phyloP scores from a whole-genome alignment of 345 rosid genomes.

The Excoecaria cochinchinensis region DNA sequence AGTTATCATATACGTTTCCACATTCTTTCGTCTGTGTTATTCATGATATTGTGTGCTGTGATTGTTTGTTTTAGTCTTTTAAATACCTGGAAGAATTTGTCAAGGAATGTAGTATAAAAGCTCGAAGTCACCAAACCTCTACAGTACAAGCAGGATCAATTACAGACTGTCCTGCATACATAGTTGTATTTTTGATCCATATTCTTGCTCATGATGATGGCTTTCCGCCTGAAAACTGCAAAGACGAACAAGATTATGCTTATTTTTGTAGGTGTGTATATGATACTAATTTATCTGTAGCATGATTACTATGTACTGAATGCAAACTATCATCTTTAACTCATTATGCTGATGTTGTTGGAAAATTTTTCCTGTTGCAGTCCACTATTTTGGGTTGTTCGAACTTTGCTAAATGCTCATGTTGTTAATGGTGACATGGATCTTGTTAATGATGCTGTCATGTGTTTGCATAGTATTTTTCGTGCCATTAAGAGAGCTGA shows the following conservation, averaged over 20 bases:
- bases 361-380: conserved; percentile 38
- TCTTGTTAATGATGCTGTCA: conserved; percentile 38
- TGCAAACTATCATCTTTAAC: conserved; percentile 7
- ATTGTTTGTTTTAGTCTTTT: conserved; percentile 45
- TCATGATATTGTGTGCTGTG: conserved; percentile 24
- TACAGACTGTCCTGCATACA: conserved; percentile 66
- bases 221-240: conserved; percentile 68
- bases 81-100: conserved; percentile 71
- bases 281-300: not conserved
- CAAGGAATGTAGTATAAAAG: conserved; percentile 52
- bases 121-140: conserved; percentile 44
- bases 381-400: conserved; percentile 63
- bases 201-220: conserved; percentile 70
- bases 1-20: not conserved
- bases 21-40: not conserved
- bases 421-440: conserved; percentile 41
- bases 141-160: conserved; percentile 43
- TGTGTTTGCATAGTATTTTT: conserved; percentile 51
- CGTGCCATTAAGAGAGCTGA: conserved; percentile 82
- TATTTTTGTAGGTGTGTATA: conserved; percentile 58
- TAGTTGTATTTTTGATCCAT: conserved; percentile 75
- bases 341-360: conserved; percentile 17
- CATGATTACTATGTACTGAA: not conserved
- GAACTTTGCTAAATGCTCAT: conserved; percentile 44
- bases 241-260: conserved; percentile 64